A percentile compares a stretch with the other conserved stretches of the same genome.
Conservation (phyloP, 2,329 filamentous ascomycete species). For the Podosphaera leucotricha region DNA sequence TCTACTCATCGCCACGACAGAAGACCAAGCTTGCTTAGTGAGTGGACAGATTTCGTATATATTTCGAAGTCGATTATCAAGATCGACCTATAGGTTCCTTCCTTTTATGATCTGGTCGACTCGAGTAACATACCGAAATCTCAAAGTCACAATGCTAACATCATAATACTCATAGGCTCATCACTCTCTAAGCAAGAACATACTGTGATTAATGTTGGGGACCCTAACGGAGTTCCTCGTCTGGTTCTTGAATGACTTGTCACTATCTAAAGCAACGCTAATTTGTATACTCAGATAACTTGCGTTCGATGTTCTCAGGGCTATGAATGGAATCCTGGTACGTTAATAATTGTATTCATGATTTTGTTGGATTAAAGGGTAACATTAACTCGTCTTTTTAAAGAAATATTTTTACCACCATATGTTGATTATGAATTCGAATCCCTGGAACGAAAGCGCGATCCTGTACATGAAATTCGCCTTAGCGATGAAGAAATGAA, state of each 20-base stretch:
- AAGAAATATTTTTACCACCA: conserved; percentile 61
- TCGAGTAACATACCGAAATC: background rate
- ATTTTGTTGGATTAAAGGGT: background rate
- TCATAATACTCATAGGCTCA: conserved; percentile 27
- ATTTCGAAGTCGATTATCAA: too few species aligned
- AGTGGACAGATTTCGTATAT: conserved; percentile 13
- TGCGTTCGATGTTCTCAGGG: conserved; percentile 61
- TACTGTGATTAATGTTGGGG: conserved; percentile 59
- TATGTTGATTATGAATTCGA: conserved; percentile 54
- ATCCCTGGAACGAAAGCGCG: conserved; percentile 50
- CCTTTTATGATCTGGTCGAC: background rate
- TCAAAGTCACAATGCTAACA: background rate
- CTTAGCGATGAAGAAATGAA: conserved; percentile 56
- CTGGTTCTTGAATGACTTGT: conserved; percentile 25
- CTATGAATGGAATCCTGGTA: conserved; percentile 64
- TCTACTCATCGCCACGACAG: conserved; percentile 26
- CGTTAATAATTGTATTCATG: conserved; percentile 5
- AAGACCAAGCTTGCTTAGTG: conserved; percentile 39
- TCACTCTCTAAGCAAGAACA: conserved; percentile 52
- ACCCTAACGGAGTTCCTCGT: conserved; percentile 46
- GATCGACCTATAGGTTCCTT: conserved; percentile 1
- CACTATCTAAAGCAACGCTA: conserved; percentile 3
- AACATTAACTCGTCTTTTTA: background rate
- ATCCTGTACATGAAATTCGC: conserved; percentile 56
- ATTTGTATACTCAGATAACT: conserved; percentile 33